These are phyloP conservation scores for Chlamydomonas reinhardtii DNA, from an alignment of 163 green algal species.

Conservation along the genomic window DNA sequence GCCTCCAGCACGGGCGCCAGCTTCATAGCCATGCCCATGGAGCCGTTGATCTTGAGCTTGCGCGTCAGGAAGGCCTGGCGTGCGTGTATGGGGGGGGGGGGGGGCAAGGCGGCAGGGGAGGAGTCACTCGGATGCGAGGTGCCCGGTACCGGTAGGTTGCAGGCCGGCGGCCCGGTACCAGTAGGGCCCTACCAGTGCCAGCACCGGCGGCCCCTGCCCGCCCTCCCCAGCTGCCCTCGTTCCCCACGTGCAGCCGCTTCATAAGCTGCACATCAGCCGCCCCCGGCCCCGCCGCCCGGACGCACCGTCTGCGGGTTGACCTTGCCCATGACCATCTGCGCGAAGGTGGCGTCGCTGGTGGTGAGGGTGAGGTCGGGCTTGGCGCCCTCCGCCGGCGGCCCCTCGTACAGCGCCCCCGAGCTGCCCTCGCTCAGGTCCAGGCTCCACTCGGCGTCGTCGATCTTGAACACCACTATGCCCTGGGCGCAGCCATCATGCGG, in stretches of 20 bases:
- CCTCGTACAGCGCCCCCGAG: slow-evolving; percentile 59
- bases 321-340: slow-evolving; percentile 87
- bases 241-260: too few relatives aligned
- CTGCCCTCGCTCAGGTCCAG: slow-evolving; percentile 77
- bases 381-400: slow-evolving; percentile 43
- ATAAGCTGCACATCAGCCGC: too few relatives aligned
- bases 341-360: slow-evolving; percentile 84
- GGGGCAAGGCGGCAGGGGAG: not conserved
- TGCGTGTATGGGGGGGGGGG: too few relatives aligned
- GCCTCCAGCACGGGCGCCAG: slow-evolving; percentile 88
- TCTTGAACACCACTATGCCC: slow-evolving; percentile 88
- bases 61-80: slow-evolving; percentile 87
- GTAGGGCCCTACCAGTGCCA: too few relatives aligned
- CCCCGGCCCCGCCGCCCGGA: too few relatives aligned
- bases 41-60: slow-evolving; percentile 89
- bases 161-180: too few relatives aligned
- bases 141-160: not conserved
- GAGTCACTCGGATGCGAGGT: too few relatives aligned
- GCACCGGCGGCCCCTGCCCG: too few relatives aligned
- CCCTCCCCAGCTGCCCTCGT: too few relatives aligned
- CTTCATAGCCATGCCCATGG: slow-evolving; percentile 90
- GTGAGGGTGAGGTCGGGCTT: slow-evolving; percentile 87
- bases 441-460: slow-evolving; percentile 83
- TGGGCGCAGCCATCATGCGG: too few relatives aligned
- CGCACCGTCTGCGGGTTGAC: slow-evolving; percentile 82